Conservation (phyloP, 2,329 filamentous ascomycete genomes). For the Beauveria pseudobassiana region DNA sequence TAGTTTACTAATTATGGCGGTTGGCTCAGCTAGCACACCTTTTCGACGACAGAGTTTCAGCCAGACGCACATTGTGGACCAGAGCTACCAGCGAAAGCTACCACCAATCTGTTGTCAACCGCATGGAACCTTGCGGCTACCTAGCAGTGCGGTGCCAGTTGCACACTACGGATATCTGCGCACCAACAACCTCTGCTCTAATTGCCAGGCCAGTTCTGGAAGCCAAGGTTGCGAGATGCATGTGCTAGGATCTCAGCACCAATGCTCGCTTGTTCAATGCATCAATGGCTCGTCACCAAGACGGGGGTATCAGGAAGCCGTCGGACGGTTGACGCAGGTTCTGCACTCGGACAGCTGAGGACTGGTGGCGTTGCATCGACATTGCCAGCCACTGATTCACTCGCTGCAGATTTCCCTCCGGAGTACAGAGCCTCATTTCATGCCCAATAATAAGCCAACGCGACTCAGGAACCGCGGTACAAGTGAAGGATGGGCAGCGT, state of each 20-base stretch:
- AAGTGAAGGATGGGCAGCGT: background rate
- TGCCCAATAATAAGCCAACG: background rate
- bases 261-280: background rate
- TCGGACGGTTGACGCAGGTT: background rate
- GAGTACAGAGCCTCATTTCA: background rate
- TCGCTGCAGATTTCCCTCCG: background rate
- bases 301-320: too few species aligned
- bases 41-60: conserved; percentile 7
- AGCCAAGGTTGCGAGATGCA: background rate
- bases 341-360: background rate
- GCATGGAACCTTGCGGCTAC: conserved; percentile 8
- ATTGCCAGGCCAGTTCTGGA: background rate
- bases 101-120: background rate
- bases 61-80: background rate
- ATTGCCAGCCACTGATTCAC: background rate
- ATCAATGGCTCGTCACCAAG: too few species aligned
- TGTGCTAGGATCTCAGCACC: background rate
- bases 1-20: background rate
- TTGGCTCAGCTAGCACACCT: background rate
- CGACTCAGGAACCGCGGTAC: conserved; percentile 8
- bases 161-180: background rate
- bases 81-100: background rate
- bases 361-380: background rate
- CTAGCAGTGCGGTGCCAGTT: background rate
- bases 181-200: background rate